Base-by-base conservation (phyloP, 2,329 filamentous ascomycete genomes). In the Ceratocystis alfenasii region DNA sequence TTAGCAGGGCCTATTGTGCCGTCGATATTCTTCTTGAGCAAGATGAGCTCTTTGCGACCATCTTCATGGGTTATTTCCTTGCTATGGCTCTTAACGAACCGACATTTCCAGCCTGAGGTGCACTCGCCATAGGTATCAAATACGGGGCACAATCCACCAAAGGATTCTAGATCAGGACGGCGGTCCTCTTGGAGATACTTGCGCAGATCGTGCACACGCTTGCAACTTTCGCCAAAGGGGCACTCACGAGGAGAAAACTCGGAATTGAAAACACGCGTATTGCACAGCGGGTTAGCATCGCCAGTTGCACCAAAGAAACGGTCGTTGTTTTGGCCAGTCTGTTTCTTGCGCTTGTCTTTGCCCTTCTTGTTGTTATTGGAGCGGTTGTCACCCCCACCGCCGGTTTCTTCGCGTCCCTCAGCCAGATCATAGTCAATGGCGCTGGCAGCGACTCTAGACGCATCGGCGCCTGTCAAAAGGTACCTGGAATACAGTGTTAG, bases 71-170 rank as follows among this genome's bases (percentile, higher is more conserved):
- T 84, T 28, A 89, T 76, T 76, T 97, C 93, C 69, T 86, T 81
- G 71, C 90, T 94, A 76, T 99, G 94, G 69, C 90, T 95, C 69
- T 83, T 83, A 44, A 90, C 88, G 72, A 96, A 95, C 25, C 93
- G 87, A 74, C 94, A 99, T 74, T 93, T 95, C 92, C 93, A 99
- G 5, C 94, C 94, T 15, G 87, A 84, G 62, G 83, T 81, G 71
- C 94, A 99, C 68, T 80, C 84, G 12, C 92, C 92, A 69, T 87
- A 83, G 17, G 80, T 79, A 70, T 89, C 86, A 74, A 85, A 96
- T 7, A 95, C 82, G 0, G 92, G 93, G 72, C 94, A 99, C 68
- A 87, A 80, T 5, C 89, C 88, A 53, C 80, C 81, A 71, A 95
- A 87, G 0, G 88, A 90, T 4, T 82, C 81, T 72, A 97, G 90